Evolutionary conservation across 176 grass and related monocot genomes (phyloP).

Genomic region (Aegilops speltoides): DNA sequence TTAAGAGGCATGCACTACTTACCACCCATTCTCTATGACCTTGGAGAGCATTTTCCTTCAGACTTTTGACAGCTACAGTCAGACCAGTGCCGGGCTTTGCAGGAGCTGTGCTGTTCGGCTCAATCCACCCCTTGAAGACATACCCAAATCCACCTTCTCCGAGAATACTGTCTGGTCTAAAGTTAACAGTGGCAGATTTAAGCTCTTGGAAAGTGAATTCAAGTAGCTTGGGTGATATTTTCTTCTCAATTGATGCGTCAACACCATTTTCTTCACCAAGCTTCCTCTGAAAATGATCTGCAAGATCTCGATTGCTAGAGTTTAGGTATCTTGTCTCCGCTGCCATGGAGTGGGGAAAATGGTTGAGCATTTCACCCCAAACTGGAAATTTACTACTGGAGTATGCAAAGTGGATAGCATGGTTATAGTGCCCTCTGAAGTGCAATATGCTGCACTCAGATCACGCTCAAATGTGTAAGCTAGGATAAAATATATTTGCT

Average conservation of each 20-base stretch:
- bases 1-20: constrained; percentile 28
- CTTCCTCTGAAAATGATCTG: constrained; percentile 46
- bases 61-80: constrained; percentile 97
- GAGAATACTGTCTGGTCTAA: constrained; percentile 97
- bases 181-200: constrained; percentile 93
- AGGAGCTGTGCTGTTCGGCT: constrained; percentile 77
- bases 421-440: not conserved
- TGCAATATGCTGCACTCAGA: not conserved
- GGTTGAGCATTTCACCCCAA: constrained; percentile 20
- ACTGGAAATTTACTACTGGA: not conserved
- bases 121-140: constrained; percentile 99
- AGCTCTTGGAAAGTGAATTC: constrained; percentile 97
- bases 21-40: constrained; percentile 99
- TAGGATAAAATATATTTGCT: not conserved
- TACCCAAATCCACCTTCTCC: constrained; percentile 99
- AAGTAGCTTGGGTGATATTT: constrained; percentile 63
- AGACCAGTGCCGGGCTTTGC: constrained; percentile 90
- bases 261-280: constrained; percentile 52
- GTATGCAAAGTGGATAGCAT: not conserved
- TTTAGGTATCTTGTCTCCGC: constrained; percentile 80
- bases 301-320: constrained; percentile 69
- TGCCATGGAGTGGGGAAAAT: constrained; percentile 36
- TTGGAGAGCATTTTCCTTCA: constrained; percentile 96
- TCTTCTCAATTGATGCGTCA: constrained; percentile 50
- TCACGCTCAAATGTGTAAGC: not conserved